Percentiles rank a stretch among this genome's conserved stretches.
Conservation (phyloP, 345 rosid genomes). For the Citrus cavaleriei region DNA sequence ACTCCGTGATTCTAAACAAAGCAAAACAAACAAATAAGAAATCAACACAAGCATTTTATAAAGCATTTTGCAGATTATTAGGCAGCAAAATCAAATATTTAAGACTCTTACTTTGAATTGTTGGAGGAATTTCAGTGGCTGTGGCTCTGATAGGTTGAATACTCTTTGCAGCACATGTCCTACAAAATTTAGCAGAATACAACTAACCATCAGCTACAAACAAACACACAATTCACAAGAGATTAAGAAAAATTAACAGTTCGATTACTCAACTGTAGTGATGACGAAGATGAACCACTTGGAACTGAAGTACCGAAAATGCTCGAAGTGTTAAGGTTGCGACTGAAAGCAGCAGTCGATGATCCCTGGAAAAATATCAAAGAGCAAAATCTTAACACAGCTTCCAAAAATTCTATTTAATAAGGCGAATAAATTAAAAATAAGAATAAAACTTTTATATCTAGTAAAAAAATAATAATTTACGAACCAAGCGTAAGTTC, state of each 20-base stretch:
- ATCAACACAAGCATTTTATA: slow-evolving; percentile 14
- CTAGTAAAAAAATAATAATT: neutral
- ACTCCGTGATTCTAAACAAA: slow-evolving; percentile 44
- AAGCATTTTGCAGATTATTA: neutral
- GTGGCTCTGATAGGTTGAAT: slow-evolving; percentile 74
- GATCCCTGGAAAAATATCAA: slow-evolving; percentile 31
- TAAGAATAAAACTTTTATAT: neutral
- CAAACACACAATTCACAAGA: slow-evolving; percentile 6
- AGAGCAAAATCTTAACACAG: neutral
- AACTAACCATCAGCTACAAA: neutral
- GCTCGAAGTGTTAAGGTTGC: slow-evolving; percentile 34
- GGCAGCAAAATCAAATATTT: neutral
- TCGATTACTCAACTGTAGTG: slow-evolving; percentile 56
- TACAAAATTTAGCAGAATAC: slow-evolving; percentile 15
- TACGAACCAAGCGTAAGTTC: neutral
- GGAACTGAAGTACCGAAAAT: slow-evolving; percentile 46
- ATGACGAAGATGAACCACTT: slow-evolving; percentile 29
- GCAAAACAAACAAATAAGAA: slow-evolving; percentile 20
- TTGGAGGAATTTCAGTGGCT: slow-evolving; percentile 67
- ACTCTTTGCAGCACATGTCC: slow-evolving; percentile 38
- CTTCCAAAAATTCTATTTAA: neutral
- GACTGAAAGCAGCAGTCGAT: slow-evolving; percentile 30
- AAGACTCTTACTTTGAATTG: slow-evolving; percentile 50
- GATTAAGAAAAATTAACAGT: neutral
- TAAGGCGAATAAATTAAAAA: neutral